phyloP scores from a whole-genome alignment of 108 stramenopile species.

The Discostella stelligeroides region DNA sequence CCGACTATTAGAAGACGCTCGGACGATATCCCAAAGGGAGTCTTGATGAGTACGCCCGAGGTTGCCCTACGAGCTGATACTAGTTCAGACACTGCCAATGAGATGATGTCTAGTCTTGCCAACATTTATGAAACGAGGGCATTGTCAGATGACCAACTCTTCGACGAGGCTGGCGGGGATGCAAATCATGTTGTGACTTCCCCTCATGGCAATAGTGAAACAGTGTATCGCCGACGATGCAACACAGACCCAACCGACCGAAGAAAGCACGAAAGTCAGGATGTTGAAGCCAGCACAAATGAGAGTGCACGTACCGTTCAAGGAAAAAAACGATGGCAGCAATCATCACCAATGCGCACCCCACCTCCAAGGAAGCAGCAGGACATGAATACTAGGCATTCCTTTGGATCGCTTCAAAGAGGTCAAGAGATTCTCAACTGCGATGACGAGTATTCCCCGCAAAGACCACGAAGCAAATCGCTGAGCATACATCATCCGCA shows the following conservation, averaged over 20 bases:
- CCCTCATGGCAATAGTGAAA: neutral
- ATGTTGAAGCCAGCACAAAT: neutral
- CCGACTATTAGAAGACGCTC: neutral
- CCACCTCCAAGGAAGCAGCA: no score
- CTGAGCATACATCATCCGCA: neutral
- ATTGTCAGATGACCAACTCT: conserved; percentile 1
- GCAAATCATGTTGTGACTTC: conserved; percentile 6
- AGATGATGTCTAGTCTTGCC: conserved; percentile 9
- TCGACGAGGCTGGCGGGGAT: neutral
- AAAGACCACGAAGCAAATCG: neutral
- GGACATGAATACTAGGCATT: no score
- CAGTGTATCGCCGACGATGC: conserved; percentile 29
- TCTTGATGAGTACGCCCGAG: neutral
- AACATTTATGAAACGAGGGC: conserved; percentile 10
- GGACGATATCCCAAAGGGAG: neutral
- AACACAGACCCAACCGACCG: conserved; percentile 30
- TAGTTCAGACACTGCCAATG: neutral
- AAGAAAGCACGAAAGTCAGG: neutral
- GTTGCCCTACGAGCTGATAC: neutral
- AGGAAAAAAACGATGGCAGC: neutral
- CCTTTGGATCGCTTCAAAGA: no score
- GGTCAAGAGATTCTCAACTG: no score
- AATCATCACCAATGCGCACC: neutral
- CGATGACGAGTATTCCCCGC: neutral
- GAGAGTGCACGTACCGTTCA: neutral